Evolutionary conservation across 192 early-diverging fungal genomes (phyloP).

Genomic region (Coemansia aciculifera): DNA sequence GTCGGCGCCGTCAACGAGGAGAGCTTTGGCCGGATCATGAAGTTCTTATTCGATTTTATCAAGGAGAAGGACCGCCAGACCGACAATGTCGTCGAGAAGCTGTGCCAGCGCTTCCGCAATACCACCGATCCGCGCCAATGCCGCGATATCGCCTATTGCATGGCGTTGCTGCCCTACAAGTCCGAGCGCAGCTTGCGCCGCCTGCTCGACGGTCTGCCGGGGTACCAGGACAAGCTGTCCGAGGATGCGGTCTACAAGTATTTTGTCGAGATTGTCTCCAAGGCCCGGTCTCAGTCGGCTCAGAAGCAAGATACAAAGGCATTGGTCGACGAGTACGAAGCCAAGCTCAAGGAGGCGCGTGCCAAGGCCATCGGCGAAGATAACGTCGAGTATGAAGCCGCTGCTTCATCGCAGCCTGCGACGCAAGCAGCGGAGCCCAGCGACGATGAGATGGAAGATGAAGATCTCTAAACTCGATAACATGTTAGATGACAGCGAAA

Average conservation of each 20-base stretch:
- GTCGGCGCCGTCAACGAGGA: conserved; percentile 75
- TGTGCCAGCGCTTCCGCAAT: conserved; percentile 91
- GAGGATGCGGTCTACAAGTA: conserved; percentile 82
- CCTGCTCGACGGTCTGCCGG: conserved; percentile 77
- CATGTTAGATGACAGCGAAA: not conserved
- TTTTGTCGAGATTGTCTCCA: conserved; percentile 82
- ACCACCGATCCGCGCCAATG: conserved; percentile 70
- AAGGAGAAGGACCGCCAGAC: conserved; percentile 89
- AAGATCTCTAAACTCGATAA: conserved; percentile 1
- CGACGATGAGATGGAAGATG: conserved; percentile 19
- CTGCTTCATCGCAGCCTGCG: not conserved
- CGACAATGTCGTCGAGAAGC: conserved; percentile 94
- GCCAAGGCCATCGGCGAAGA: conserved; percentile 69
- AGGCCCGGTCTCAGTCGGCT: conserved; percentile 57
- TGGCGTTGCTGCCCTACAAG: conserved; percentile 86
- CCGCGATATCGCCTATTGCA: conserved; percentile 92
- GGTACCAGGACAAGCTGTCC: conserved; percentile 91
- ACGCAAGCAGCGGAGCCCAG: conserved; percentile 15
- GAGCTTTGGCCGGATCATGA: conserved; percentile 87
- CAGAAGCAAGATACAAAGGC: conserved; percentile 79
- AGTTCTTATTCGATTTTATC: conserved; percentile 94
- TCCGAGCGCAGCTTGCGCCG: conserved; percentile 84
- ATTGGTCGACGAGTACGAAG: conserved; percentile 83
- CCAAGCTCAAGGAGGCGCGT: conserved; percentile 71
- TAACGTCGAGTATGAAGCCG: conserved; percentile 37